A percentile compares a stretch with the other conserved stretches of the same genome.
Evolutionary conservation across 1,139 yeast genomes (phyloP).

Genomic region (Suhomyces wounanorum): DNA sequence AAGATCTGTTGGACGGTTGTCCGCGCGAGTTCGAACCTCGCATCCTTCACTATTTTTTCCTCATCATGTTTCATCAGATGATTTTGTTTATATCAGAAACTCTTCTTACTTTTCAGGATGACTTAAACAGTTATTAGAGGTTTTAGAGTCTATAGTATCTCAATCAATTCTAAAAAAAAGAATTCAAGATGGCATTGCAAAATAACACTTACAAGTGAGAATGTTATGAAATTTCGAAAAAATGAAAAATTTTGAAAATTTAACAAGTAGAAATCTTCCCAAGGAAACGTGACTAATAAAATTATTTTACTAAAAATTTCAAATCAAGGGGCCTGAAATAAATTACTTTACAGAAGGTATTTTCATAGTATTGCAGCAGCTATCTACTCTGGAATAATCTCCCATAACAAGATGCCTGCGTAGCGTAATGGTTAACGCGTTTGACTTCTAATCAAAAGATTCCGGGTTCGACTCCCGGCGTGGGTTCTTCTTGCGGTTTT

Average conservation of each 20-base stretch:
- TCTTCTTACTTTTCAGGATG: too few relatives aligned
- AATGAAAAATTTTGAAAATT: not conserved
- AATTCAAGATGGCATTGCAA: too few relatives aligned
- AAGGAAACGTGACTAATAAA: too few relatives aligned
- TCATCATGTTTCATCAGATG: too few relatives aligned
- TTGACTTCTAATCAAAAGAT: conserved; percentile 22
- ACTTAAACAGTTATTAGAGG: not conserved
- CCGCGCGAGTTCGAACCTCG: conserved; percentile 91
- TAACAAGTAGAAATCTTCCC: not conserved
- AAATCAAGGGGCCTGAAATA: too few relatives aligned
- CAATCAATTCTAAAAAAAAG: too few relatives aligned
- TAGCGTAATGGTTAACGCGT: conserved; percentile 23
- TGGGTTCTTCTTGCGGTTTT: conserved; percentile 42
- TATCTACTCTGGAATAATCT: not conserved
- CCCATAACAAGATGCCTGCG: conserved; percentile 17
- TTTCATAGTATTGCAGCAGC: not conserved
- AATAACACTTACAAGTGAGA: too few relatives aligned
- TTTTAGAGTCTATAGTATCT: too few relatives aligned
- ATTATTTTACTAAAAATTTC: too few relatives aligned
- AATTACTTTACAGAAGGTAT: too few relatives aligned
- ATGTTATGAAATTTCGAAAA: too few relatives aligned
- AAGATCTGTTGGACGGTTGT: conserved; percentile 53
- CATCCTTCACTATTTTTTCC: conserved; percentile 64
- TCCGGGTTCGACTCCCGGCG: conserved; percentile 22
- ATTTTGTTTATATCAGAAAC: too few relatives aligned